Base-by-base conservation (phyloP, 2,329 filamentous ascomycete genomes). In the Macrophomina tecta region DNA sequence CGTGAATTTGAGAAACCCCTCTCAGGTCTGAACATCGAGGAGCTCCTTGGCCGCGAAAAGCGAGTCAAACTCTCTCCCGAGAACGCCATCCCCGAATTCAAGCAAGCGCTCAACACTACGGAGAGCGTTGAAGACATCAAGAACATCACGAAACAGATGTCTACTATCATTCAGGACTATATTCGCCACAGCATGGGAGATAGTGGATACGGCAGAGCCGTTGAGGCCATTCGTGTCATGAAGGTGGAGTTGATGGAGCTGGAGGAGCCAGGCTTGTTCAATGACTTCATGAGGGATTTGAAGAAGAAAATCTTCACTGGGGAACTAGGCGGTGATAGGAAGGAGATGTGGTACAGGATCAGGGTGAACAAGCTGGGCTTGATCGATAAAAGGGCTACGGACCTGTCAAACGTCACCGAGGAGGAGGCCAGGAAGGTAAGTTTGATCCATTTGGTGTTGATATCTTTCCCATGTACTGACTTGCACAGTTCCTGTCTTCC, bases 71-170 rank as follows among this genome's bases (percentile, higher is more conserved):
- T 91, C 66, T 85, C 87, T 8, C 76, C 86, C 0, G 85, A 90
- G 9, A 98, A 98, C 70, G 88, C 94, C 1, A 88, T 98, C 5
- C 93, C 95, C 0, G 92, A 94, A 68, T 97, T 97, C 86, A 96
- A 94, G 75, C 92, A 93, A 76, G 85, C 90, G 3, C 83, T 98
- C 16, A 83, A 83, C 1, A 80, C 81, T 1, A 84, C 90, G 0
- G 84, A 87, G 6, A 85, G 89, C 34, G 81, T 90, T 1, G 81
- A 85, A 1, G 52, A 49, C 14, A 86, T 96, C 64, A 83, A 87
- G 68, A 86, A 89, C 18, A 90, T 91, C 0, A 85, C 89, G 5
- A 87, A 89, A 70, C 92, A 96, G 74, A 91, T 98, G 87, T 88
- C 85, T 12, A 76, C 76, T 4, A 90, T 97, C 65, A 86, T 97